A percentile compares a stretch with the other conserved stretches of the same genome.
Conservation (phyloP, 805 yeast species). For the Pachysolen tannophilus region DNA sequence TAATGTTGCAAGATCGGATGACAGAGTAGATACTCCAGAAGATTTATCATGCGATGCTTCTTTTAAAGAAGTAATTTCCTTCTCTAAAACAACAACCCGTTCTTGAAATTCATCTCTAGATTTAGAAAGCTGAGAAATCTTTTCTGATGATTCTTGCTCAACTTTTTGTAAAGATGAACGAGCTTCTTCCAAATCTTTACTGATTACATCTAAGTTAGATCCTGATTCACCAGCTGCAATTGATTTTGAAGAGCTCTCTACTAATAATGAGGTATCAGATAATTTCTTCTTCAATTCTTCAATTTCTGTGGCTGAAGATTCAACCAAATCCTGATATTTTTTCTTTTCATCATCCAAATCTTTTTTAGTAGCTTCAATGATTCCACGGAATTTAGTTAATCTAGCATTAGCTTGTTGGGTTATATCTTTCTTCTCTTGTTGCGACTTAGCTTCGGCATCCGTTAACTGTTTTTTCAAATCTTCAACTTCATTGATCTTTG, state of each 20-base stretch:
- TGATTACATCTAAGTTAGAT: constrained; percentile 12
- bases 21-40: neutral
- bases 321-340: neutral
- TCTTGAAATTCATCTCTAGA: constrained; percentile 12
- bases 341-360: constrained; percentile 7
- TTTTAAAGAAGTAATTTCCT: constrained; percentile 5
- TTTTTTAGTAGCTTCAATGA: constrained; percentile 4
- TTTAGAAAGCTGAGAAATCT: constrained; percentile 12
- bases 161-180: constrained; percentile 9
- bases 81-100: constrained; percentile 7
- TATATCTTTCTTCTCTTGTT: constrained; percentile 10
- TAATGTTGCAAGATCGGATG: constrained; percentile 10
- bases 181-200: constrained; percentile 15
- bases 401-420: constrained; percentile 13
- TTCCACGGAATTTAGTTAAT: constrained; percentile 8
- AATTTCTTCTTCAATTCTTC: constrained; percentile 15
- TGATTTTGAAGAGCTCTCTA: no score
- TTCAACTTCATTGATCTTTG: constrained; percentile 16
- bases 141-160: constrained; percentile 1
- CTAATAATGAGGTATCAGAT: constrained; percentile 8
- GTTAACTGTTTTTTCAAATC: constrained; percentile 16
- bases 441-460: constrained; percentile 11
- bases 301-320: constrained; percentile 13
- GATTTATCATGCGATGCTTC: constrained; percentile 1
- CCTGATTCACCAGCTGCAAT: constrained; percentile 8